Conservation (phyloP, 1,284 basidiomycete genomes). For the Cutaneotrichosporon cyanovorans region DNA sequence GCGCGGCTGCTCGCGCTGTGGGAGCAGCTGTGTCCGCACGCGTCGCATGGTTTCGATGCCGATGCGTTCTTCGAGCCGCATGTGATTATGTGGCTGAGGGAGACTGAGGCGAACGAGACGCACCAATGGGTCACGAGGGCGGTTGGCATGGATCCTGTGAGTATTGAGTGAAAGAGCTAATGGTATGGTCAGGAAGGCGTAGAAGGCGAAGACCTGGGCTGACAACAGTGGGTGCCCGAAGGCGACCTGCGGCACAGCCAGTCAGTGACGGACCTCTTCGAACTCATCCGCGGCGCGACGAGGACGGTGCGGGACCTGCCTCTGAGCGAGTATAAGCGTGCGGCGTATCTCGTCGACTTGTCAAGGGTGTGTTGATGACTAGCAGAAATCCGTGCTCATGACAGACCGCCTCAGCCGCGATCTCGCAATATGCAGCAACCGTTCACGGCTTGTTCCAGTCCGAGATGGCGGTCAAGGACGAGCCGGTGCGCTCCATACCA, state of each 20-base stretch:
- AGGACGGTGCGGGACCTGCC: constrained; percentile 39
- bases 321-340: constrained; percentile 41
- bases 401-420: constrained; percentile 33
- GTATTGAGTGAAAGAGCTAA: constrained; percentile 4
- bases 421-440: constrained; percentile 39
- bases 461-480: constrained; percentile 23
- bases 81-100: constrained; percentile 41
- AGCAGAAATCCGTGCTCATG: neutral
- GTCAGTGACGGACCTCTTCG: constrained; percentile 44
- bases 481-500: neutral
- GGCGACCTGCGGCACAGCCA: constrained; percentile 38
- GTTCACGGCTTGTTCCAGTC: constrained; percentile 36
- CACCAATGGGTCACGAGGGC: constrained; percentile 44
- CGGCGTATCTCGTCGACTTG: constrained; percentile 43
- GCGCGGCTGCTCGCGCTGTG: constrained; percentile 33
- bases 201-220: neutral
- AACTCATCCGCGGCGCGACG: constrained; percentile 38
- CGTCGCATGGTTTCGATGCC: constrained; percentile 37
- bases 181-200: too few species aligned
- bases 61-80: constrained; percentile 46
- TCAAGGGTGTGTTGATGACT: constrained; percentile 16
- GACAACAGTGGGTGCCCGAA: constrained; percentile 39
- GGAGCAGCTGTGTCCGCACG: constrained; percentile 37
- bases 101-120: constrained; percentile 39
- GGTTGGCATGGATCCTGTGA: constrained; percentile 38